These are phyloP conservation scores for Saccharomycopsis sp. DNA, from an alignment of 805 yeast species.

Conservation along the genomic window DNA sequence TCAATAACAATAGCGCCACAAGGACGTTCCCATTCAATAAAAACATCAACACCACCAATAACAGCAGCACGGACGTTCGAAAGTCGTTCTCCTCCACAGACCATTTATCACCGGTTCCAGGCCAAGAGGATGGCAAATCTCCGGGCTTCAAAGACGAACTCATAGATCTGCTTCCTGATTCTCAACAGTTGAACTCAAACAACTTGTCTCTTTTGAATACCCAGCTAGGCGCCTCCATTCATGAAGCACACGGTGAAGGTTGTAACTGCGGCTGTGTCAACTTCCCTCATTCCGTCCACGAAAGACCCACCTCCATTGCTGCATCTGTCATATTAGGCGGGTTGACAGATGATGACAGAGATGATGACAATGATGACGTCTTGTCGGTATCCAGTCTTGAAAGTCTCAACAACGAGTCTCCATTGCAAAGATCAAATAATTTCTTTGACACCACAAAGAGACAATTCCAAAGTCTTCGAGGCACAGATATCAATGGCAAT, in stretches of 20 bases:
- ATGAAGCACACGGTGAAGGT: slow-evolving; percentile 37
- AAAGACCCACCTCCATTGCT: slow-evolving; percentile 57
- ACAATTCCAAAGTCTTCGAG: slow-evolving; percentile 12
- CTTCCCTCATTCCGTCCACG: slow-evolving; percentile 46
- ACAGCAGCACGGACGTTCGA: no score
- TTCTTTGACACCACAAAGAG: slow-evolving; percentile 17
- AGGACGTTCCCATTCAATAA: no score
- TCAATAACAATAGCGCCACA: no score
- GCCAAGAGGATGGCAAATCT: background rate
- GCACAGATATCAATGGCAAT: background rate
- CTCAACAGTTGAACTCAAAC: slow-evolving; percentile 27
- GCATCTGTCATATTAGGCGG: slow-evolving; percentile 45
- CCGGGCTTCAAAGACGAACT: background rate
- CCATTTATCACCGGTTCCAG: background rate
- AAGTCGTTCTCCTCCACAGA: no score
- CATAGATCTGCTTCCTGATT: no score
- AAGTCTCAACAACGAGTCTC: slow-evolving; percentile 5
- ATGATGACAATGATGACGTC: slow-evolving; percentile 24
- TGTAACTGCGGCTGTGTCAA: slow-evolving; percentile 46
- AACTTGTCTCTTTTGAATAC: slow-evolving; percentile 29
- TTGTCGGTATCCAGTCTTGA: slow-evolving; percentile 23
- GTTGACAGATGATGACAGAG: slow-evolving; percentile 43
- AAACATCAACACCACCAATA: no score
- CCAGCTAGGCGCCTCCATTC: slow-evolving; percentile 21
- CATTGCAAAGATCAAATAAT: background rate